Percentiles rank a stretch among this genome's conserved stretches.
These are phyloP conservation scores for Leavenworthia alabamica DNA, from an alignment of 345 rosid genomes.

Conservation along the genomic window DNA sequence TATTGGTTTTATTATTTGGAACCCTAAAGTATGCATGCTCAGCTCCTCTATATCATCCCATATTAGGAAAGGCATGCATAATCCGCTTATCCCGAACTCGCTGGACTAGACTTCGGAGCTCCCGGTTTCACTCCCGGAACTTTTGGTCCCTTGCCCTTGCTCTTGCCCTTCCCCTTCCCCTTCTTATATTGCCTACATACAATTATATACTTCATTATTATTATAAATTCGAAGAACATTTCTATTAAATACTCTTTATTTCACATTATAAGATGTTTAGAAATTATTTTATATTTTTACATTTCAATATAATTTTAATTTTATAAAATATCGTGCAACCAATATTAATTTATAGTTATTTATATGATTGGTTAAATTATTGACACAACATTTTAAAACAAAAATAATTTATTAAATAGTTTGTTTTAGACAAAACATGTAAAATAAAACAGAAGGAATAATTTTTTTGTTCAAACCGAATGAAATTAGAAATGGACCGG, in stretches of 20 bases:
- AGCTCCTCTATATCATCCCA: too few relatives aligned
- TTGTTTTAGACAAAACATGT: too few relatives aligned
- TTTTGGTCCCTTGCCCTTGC: conserved; percentile 9
- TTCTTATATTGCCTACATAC: conserved; percentile 1
- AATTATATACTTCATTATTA: neutral
- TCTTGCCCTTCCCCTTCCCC: too few relatives aligned
- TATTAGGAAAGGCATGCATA: neutral
- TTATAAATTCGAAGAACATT: neutral
- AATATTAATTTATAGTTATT: too few relatives aligned
- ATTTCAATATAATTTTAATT: too few relatives aligned
- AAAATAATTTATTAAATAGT: too few relatives aligned
- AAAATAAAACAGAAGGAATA: too few relatives aligned
- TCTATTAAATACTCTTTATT: neutral
- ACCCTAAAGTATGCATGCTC: neutral
- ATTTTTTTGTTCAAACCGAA: too few relatives aligned
- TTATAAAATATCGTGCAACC: too few relatives aligned
- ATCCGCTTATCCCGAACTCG: neutral
- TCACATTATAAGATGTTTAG: too few relatives aligned
- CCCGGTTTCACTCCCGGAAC: conserved; percentile 5
- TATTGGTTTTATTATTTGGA: neutral
- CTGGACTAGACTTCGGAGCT: neutral
- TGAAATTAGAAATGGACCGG: neutral
- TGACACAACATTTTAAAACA: too few relatives aligned
- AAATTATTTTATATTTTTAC: neutral
- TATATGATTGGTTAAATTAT: too few relatives aligned